Conservation (phyloP, 2,329 filamentous ascomycete species). For the Ceratocystis papillata region DNA sequence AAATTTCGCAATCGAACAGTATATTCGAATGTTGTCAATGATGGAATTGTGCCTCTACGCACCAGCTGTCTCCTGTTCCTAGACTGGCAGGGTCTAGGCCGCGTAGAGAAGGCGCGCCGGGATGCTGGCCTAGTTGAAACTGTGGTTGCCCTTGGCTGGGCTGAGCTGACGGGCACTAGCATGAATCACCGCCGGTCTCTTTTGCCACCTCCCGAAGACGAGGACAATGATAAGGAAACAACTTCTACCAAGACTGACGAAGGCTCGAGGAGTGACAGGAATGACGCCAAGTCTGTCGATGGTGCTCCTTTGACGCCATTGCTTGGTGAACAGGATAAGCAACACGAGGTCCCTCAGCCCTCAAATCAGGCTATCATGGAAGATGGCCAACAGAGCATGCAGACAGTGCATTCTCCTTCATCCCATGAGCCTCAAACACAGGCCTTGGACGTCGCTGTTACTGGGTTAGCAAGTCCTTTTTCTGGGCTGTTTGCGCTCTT, state of each 20-base stretch:
- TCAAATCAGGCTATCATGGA: constrained; percentile 53
- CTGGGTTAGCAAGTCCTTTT: constrained; percentile 38
- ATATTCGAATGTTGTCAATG: constrained; percentile 95
- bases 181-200: constrained; percentile 38
- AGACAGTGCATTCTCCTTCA: constrained; percentile 32
- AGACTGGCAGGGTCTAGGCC: constrained; percentile 87
- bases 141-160: constrained; percentile 87
- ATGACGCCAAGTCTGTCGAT: constrained; percentile 30
- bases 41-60: constrained; percentile 87
- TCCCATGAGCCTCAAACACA: constrained; percentile 26
- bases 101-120: constrained; percentile 85
- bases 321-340: constrained; percentile 31
- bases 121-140: constrained; percentile 89
- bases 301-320: constrained; percentile 32
- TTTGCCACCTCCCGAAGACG: constrained; percentile 35
- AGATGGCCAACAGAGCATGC: constrained; percentile 51
- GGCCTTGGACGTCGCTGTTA: constrained; percentile 27
- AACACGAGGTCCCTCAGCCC: constrained; percentile 59
- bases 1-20: constrained; percentile 85
- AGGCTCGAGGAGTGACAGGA: neutral
- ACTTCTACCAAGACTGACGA: neutral
- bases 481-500: constrained; percentile 64
- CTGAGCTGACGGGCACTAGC: constrained; percentile 71
- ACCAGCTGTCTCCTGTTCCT: constrained; percentile 95
- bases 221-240: constrained; percentile 27